Conservation (phyloP, 1,284 basidiomycete species). For the Porogramme epimiltina region DNA sequence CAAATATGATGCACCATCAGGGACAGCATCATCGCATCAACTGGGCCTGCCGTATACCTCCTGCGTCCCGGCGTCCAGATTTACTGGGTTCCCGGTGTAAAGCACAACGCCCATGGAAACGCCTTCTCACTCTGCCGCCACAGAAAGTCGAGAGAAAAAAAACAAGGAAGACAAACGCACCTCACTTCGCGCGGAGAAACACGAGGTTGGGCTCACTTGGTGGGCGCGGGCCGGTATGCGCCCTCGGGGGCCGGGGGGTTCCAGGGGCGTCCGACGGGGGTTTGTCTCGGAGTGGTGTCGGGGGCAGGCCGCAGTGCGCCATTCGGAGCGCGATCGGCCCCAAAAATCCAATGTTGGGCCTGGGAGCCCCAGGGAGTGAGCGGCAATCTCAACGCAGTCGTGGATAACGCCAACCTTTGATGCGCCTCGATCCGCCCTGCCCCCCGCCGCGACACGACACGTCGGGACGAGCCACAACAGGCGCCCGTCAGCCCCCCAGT, state of each 20-base stretch:
- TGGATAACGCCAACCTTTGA: conserved; percentile 11
- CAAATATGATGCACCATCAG: conserved; percentile 22
- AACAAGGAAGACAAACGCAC: not conserved
- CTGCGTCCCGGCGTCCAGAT: conserved; percentile 5
- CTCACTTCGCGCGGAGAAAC: not conserved
- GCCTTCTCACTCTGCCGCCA: not conserved
- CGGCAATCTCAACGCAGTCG: conserved; percentile 20
- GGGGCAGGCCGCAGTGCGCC: not conserved
- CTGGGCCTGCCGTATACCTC: conserved; percentile 11
- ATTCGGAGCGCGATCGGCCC: conserved; percentile 6
- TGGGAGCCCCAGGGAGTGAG: conserved; percentile 6
- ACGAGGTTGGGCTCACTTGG: not conserved
- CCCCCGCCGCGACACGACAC: no score
- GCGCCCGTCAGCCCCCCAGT: no score
- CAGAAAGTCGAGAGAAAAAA: no score
- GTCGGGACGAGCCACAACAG: no score
- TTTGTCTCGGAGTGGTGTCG: not conserved
- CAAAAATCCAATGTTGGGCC: conserved; percentile 1
- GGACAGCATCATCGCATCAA: conserved; percentile 23
- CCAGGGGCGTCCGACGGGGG: not conserved
- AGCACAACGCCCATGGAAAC: not conserved
- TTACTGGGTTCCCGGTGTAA: not conserved
- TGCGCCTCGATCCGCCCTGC: not conserved
- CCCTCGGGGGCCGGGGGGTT: no score
- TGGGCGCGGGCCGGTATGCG: not conserved